Conservation (phyloP, 2,329 filamentous ascomycete species). For the Lachnellula suecica region DNA sequence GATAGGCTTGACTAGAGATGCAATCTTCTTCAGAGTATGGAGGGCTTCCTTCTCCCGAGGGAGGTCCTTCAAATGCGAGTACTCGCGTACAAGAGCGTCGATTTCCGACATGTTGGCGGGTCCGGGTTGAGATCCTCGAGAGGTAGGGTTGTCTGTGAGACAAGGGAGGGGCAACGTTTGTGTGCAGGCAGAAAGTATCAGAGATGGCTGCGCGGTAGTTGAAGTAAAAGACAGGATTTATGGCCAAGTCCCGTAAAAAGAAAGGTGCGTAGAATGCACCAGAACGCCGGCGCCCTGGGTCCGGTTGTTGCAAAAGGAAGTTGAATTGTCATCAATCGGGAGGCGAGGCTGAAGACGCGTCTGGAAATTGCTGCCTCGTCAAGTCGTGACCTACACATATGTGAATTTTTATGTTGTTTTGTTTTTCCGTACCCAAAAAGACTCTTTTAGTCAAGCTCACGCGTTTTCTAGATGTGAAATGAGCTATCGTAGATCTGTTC, state of each 20-base stretch:
- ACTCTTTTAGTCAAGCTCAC: no score
- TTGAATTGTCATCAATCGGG: slow-evolving; percentile 11
- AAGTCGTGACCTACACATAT: no score
- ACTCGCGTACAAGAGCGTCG: slow-evolving; percentile 48
- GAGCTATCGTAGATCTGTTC: no score
- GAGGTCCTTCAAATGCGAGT: slow-evolving; percentile 50
- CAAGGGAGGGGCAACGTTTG: no score
- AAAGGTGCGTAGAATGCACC: slow-evolving; percentile 7
- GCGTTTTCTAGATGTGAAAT: no score
- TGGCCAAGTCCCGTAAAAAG: not conserved
- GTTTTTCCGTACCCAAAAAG: no score
- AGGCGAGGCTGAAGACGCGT: slow-evolving; percentile 13
- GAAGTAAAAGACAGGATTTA: not conserved
- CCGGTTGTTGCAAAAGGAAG: not conserved
- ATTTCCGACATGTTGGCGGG: slow-evolving; percentile 29
- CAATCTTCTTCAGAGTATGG: slow-evolving; percentile 71
- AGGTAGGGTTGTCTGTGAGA: no score
- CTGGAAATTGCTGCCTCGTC: slow-evolving; percentile 6
- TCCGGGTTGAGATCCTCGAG: not conserved
- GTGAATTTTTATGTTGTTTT: no score
- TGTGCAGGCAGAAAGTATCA: no score
- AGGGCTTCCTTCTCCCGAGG: slow-evolving; percentile 50
- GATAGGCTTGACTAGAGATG: slow-evolving; percentile 88
- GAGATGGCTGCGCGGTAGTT: no score
- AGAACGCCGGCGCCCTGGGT: slow-evolving; percentile 11